Conservation (phyloP, 768 basidiomycete genomes). For the Scleroderma citrinum region DNA sequence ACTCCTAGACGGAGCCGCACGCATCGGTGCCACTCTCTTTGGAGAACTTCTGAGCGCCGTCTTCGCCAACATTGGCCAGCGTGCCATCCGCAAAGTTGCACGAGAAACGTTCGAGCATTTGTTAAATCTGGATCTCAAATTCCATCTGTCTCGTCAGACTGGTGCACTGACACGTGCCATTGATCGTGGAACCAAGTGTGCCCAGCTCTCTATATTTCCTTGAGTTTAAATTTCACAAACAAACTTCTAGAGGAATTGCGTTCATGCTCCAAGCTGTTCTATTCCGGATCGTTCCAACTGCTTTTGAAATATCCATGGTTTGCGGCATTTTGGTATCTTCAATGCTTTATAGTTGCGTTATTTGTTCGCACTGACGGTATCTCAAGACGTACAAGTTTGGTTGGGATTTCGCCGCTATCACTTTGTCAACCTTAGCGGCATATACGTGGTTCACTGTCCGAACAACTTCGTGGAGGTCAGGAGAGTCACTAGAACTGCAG, state of each 20-base stretch:
- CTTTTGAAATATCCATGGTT: constrained; percentile 92
- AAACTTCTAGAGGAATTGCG: constrained; percentile 73
- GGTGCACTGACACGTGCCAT: constrained; percentile 96
- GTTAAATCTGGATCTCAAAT: constrained; percentile 83
- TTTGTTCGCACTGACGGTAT: not conserved
- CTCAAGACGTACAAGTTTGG: constrained; percentile 93
- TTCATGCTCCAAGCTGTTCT: constrained; percentile 91
- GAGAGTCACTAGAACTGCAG: not conserved
- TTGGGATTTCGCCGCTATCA: constrained; percentile 94
- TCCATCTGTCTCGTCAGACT: constrained; percentile 90
- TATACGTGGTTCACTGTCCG: constrained; percentile 98
- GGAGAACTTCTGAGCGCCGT: constrained; percentile 92
- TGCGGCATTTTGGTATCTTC: constrained; percentile 82
- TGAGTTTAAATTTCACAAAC: not conserved
- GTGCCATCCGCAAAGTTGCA: constrained; percentile 90
- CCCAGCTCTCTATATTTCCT: not conserved
- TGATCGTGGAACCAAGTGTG: constrained; percentile 94
- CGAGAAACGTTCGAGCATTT: constrained; percentile 94
- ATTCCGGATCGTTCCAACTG: constrained; percentile 94
- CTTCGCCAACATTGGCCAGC: constrained; percentile 93
- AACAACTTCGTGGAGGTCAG: constrained; percentile 93
- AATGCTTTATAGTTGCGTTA: not conserved
- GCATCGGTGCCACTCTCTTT: constrained; percentile 85
- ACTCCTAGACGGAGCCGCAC: constrained; percentile 75
- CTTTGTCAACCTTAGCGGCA: constrained; percentile 72